Conservation (phyloP, 2,329 filamentous ascomycete genomes). For the Epichloe elymi region DNA sequence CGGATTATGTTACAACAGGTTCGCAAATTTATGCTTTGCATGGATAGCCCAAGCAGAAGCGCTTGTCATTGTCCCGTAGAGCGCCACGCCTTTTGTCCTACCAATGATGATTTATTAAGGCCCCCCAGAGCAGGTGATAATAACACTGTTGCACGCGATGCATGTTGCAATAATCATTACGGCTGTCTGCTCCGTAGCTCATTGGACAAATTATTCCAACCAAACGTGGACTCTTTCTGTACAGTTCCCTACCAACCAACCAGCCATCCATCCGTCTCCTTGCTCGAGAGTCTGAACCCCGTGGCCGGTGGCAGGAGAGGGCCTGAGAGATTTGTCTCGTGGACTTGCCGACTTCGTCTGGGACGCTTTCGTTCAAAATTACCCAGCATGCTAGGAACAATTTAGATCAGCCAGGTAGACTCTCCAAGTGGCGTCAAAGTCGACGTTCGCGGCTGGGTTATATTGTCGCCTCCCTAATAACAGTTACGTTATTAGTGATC, state of each 20-base stretch:
- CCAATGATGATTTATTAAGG: background rate
- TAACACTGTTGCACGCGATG: background rate
- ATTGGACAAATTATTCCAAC: background rate
- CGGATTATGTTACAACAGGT: background rate
- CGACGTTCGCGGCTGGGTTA: too few species aligned
- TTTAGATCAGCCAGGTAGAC: too few species aligned
- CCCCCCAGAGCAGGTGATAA: background rate
- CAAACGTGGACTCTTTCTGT: background rate
- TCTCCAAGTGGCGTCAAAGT: too few species aligned
- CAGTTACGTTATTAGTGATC: too few species aligned
- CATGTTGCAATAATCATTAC: background rate
- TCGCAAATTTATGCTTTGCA: slow-evolving; percentile 2
- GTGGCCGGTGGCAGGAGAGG: background rate
- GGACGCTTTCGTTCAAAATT: too few species aligned
- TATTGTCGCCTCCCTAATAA: too few species aligned
- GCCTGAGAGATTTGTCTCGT: background rate
- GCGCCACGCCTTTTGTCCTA: background rate
- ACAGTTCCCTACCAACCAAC: background rate
- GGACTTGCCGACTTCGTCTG: background rate
- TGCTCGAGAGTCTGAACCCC: background rate
- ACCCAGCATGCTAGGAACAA: too few species aligned
- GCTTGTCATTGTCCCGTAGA: background rate
- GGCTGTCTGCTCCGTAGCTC: background rate
- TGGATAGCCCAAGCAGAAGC: background rate
- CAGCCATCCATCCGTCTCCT: too few species aligned